Conservation (phyloP, 2,329 filamentous ascomycete genomes). For the Metarhizium guizhouense region DNA sequence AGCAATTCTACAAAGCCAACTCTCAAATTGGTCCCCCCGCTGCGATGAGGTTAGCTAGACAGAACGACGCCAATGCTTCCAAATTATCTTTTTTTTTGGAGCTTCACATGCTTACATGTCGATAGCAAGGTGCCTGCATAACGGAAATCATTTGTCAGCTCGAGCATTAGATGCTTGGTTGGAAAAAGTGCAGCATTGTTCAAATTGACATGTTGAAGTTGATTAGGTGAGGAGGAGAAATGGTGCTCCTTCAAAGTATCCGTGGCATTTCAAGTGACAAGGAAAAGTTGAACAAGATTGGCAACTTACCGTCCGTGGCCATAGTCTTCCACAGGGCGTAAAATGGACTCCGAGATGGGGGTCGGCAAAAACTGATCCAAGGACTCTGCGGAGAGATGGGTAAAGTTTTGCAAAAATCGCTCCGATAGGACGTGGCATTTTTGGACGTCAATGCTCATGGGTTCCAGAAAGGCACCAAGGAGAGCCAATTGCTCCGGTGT, state of each 20-base stretch:
- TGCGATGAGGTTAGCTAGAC: slow-evolving; percentile 17
- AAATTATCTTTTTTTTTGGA: neutral
- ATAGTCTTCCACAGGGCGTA: slow-evolving; percentile 35
- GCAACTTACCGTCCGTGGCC: slow-evolving; percentile 40
- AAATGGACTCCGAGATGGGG: slow-evolving; percentile 50
- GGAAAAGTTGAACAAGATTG: neutral
- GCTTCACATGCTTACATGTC: slow-evolving; percentile 46
- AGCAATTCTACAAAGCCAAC: slow-evolving; percentile 58
- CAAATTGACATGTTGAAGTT: too few relatives aligned
- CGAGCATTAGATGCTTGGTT: neutral
- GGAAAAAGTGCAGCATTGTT: neutral
- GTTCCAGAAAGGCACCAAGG: slow-evolving; percentile 38
- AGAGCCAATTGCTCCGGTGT: slow-evolving; percentile 5
- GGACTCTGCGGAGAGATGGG: slow-evolving; percentile 41
- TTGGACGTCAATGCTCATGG: slow-evolving; percentile 38
- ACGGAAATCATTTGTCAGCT: slow-evolving; percentile 5
- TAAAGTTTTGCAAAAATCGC: slow-evolving; percentile 38
- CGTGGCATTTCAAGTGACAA: too few relatives aligned
- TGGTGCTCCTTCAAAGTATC: too few relatives aligned
- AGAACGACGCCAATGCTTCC: slow-evolving; percentile 18
- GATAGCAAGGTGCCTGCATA: slow-evolving; percentile 47
- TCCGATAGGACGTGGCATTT: slow-evolving; percentile 38
- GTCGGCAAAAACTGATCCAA: slow-evolving; percentile 50
- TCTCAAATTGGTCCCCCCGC: slow-evolving; percentile 60
- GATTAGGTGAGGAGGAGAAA: too few relatives aligned